Conservation (phyloP, 108 stramenopile genomes). For the Fragilaria crotonensis region DNA sequence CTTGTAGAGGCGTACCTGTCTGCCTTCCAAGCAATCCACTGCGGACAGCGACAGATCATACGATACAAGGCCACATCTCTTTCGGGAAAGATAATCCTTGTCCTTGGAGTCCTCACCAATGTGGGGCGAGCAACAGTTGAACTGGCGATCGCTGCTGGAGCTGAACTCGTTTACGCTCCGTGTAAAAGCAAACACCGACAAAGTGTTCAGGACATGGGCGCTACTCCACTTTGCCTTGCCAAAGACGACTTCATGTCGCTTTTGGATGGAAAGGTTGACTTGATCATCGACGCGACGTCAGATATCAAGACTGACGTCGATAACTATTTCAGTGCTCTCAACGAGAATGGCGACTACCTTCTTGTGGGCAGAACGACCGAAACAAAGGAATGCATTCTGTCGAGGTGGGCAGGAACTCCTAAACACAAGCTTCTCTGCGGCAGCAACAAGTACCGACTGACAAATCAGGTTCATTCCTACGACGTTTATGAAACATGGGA, state of each 20-base stretch:
- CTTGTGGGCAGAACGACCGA: constrained; percentile 18
- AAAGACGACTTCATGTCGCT: constrained; percentile 16
- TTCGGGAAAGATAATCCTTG: constrained; percentile 51
- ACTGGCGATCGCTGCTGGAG: constrained; percentile 50
- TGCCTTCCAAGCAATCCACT: constrained; percentile 62
- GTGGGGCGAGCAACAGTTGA: constrained; percentile 55
- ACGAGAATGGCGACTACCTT: constrained; percentile 23
- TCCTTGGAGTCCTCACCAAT: constrained; percentile 54
- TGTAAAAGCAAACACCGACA: constrained; percentile 30
- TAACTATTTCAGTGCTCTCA: constrained; percentile 22
- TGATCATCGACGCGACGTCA: constrained; percentile 15
- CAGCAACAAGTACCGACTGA: constrained; percentile 2
- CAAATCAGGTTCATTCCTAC: constrained; percentile 14
- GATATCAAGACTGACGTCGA: constrained; percentile 34
- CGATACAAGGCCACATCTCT: constrained; percentile 34
- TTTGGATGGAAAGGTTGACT: constrained; percentile 31
- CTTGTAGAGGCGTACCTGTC: constrained; percentile 68
- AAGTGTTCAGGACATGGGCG: constrained; percentile 24
- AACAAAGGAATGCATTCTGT: neutral
- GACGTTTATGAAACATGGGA: constrained; percentile 53
- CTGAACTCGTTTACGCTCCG: constrained; percentile 45
- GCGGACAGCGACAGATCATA: constrained; percentile 26
- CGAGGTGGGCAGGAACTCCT: neutral
- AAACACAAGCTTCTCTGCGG: neutral
- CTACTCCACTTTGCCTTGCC: constrained; percentile 26